Evolutionary conservation across 1,139 yeast genomes (phyloP).

Genomic region (Candida frijolesensis): DNA sequence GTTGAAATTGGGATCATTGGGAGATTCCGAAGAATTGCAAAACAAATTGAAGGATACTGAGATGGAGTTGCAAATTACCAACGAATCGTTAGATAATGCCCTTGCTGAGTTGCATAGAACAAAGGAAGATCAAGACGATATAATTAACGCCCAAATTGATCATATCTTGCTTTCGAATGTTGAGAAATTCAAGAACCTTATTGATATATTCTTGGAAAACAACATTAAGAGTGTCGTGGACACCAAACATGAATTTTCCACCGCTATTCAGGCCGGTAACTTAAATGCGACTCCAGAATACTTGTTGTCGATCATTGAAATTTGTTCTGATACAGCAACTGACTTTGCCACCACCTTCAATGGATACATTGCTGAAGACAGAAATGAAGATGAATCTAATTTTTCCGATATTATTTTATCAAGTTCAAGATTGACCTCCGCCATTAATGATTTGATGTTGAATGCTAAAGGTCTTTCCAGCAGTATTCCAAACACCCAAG

Average conservation of each 20-base stretch:
- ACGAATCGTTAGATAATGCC: conserved; percentile 78
- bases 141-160: conserved; percentile 62
- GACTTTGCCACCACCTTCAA: conserved; percentile 83
- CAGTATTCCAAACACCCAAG: conserved; percentile 54
- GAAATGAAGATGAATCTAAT: conserved; percentile 66
- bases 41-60: conserved; percentile 65
- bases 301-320: conserved; percentile 69
- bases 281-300: conserved; percentile 76
- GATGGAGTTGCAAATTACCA: conserved; percentile 77
- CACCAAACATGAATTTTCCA: conserved; percentile 67
- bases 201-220: conserved; percentile 73
- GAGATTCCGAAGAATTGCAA: conserved; percentile 38
- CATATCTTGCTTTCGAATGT: conserved; percentile 53
- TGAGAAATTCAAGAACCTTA: conserved; percentile 53
- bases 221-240: conserved; percentile 78
- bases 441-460: conserved; percentile 65
- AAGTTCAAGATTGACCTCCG: conserved; percentile 65
- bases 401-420: conserved; percentile 59
- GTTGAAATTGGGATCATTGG: conserved; percentile 19
- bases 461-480: conserved; percentile 73
- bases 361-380: conserved; percentile 76
- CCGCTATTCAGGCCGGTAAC: conserved; percentile 85
- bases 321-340: conserved; percentile 71
- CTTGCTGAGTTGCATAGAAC: conserved; percentile 59
- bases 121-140: conserved; percentile 55